Evolutionary conservation across 257 asterid genomes (phyloP).

Genomic region (Scutellaria minor): DNA sequence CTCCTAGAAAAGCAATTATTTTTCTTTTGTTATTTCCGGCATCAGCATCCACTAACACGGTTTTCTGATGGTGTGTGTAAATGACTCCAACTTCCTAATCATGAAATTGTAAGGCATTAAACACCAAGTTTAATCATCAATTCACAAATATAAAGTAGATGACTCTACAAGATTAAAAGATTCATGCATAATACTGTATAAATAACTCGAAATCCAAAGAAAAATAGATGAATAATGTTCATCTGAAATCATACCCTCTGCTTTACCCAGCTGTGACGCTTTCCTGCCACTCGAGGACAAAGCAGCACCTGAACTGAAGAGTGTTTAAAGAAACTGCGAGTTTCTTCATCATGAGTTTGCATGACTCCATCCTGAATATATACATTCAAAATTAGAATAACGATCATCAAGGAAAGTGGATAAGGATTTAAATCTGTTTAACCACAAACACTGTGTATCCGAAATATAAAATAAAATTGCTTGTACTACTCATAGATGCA

Average conservation of each 20-base stretch:
- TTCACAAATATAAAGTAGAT: conserved; percentile 13
- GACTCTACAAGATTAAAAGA: conserved; percentile 22
- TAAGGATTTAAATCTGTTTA: conserved; percentile 3
- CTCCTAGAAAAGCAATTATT: conserved; percentile 88
- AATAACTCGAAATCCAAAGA: conserved; percentile 6
- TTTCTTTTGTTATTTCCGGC: conserved; percentile 84
- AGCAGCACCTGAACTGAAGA: conserved; percentile 98
- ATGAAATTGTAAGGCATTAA: conserved; percentile 34
- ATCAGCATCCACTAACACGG: conserved; percentile 90
- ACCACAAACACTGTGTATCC: conserved; percentile 11
- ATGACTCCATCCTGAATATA: conserved; percentile 89
- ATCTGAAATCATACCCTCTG: conserved; percentile 69
- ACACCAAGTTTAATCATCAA: conserved; percentile 15
- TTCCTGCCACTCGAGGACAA: conserved; percentile 95
- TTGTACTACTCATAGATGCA: conserved; percentile 13
- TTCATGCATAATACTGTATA: conserved; percentile 12
- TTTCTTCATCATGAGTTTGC: conserved; percentile 99
- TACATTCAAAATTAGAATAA: conserved; percentile 4
- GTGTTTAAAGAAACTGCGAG: conserved; percentile 86
- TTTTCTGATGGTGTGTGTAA: conserved; percentile 98
- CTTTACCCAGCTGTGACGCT: conserved; percentile 93
- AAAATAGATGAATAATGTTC: conserved; percentile 17
- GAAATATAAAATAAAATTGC: not conserved
- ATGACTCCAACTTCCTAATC: conserved; percentile 92
- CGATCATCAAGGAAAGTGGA: conserved; percentile 17